Conservation (phyloP, 495 filamentous ascomycete genomes). For the Pseudomonodictys pantanalensis region DNA sequence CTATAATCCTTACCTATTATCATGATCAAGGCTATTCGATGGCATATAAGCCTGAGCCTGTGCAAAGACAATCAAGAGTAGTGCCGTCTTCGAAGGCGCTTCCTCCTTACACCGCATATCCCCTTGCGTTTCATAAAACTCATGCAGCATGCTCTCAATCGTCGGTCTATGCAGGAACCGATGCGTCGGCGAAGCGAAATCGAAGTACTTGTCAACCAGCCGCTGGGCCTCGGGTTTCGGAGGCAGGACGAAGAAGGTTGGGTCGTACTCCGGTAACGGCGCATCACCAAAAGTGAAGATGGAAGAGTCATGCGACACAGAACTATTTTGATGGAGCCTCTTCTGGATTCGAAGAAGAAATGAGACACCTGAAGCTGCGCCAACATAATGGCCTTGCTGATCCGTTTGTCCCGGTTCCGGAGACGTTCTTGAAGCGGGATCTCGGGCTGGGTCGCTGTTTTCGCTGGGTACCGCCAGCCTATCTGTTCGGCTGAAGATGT, state of each 20-base stretch:
- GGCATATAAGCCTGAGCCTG: conserved; percentile 22
- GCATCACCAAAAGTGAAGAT: conserved; percentile 29
- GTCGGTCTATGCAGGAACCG: conserved; percentile 43
- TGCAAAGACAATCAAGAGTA: conserved; percentile 31
- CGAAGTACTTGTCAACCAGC: conserved; percentile 41
- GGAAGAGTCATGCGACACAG: conserved; percentile 19
- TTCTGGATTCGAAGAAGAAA: conserved; percentile 23
- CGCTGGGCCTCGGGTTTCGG: conserved; percentile 27
- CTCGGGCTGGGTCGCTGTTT: background rate
- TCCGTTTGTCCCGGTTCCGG: conserved; percentile 20
- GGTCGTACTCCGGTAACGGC: conserved; percentile 18
- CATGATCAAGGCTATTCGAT: background rate
- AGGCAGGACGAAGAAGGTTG: conserved; percentile 23
- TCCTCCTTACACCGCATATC: conserved; percentile 23
- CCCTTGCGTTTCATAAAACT: conserved; percentile 38
- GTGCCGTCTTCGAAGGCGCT: conserved; percentile 4
- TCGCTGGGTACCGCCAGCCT: conserved; percentile 10
- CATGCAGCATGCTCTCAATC: conserved; percentile 37
- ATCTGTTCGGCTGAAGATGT: conserved; percentile 1
- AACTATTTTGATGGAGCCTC: conserved; percentile 15
- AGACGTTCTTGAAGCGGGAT: conserved; percentile 11
- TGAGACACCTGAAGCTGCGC: conserved; percentile 17
- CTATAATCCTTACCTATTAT: background rate
- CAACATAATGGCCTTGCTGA: conserved; percentile 26
- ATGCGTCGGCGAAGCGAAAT: conserved; percentile 39